A percentile compares a stretch with the other conserved stretches of the same genome.
Evolutionary conservation across 805 yeast genomes (phyloP).

Genomic region (Saturnispora dispora): DNA sequence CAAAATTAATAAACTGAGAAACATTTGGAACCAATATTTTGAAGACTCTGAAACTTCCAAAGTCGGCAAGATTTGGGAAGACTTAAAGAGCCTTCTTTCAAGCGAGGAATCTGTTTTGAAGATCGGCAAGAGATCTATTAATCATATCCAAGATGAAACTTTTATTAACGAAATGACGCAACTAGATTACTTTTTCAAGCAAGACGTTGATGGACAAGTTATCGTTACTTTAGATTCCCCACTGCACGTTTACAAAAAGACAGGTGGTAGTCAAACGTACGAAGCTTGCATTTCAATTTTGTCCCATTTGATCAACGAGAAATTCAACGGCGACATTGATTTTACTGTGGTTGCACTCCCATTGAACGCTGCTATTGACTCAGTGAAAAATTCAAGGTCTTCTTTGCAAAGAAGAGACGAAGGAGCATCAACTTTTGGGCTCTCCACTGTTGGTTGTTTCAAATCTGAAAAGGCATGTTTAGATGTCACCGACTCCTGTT

Average conservation of each 20-base stretch:
- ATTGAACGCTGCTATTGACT: conserved; percentile 15
- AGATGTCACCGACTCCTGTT: conserved; percentile 39
- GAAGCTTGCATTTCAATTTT: conserved; percentile 31
- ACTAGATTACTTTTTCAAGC: conserved; percentile 31
- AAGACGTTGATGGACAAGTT: conserved; percentile 20
- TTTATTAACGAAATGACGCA: conserved; percentile 43
- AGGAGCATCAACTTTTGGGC: conserved; percentile 10
- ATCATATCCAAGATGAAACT: conserved; percentile 35
- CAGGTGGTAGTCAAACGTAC: conserved; percentile 37
- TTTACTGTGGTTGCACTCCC: conserved; percentile 29
- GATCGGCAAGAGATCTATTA: conserved; percentile 20
- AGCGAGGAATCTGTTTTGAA: conserved; percentile 3
- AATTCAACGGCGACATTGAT: conserved; percentile 16
- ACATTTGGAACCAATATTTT: conserved; percentile 23
- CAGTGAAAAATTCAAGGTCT: conserved; percentile 8
- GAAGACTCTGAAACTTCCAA: conserved; percentile 23
- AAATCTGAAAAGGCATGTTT: conserved; percentile 39
- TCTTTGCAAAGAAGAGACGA: conserved; percentile 20
- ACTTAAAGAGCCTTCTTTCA: conserved; percentile 21
- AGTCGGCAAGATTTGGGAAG: conserved; percentile 31
- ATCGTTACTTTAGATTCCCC: conserved; percentile 37
- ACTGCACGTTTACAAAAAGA: conserved; percentile 32
- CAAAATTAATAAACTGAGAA: conserved; percentile 6
- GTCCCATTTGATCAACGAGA: conserved; percentile 17
- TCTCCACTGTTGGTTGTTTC: conserved; percentile 26